phyloP scores from a whole-genome alignment of 23 red algal genomes.

The Rhodosorus marinus region DNA sequence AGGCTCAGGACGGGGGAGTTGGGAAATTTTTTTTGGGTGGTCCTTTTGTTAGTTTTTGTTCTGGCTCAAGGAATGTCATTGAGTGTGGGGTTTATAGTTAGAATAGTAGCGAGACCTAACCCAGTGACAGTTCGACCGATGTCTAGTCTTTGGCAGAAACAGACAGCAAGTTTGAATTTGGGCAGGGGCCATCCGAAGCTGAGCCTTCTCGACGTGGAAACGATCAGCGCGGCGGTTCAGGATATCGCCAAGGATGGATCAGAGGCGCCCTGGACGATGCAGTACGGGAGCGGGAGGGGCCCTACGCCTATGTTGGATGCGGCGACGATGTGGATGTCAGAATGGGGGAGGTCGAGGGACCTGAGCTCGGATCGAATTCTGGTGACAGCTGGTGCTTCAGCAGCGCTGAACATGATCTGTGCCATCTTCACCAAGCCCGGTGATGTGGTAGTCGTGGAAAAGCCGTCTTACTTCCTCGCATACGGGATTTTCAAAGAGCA shows the following conservation, averaged over 20 bases:
- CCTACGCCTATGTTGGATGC: not conserved
- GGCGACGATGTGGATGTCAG: slow-evolving; percentile 1
- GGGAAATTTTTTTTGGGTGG: no score
- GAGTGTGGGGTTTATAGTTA: no score
- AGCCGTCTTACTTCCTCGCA: slow-evolving; percentile 51
- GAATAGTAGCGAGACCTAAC: no score
- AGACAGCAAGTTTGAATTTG: no score
- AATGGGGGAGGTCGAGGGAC: not conserved
- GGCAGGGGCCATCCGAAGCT: slow-evolving; percentile 55
- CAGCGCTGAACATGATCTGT: slow-evolving; percentile 18
- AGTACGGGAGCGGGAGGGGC: slow-evolving; percentile 36
- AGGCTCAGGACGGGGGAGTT: no score
- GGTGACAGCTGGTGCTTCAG: slow-evolving; percentile 55
- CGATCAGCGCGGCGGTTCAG: slow-evolving; percentile 1
- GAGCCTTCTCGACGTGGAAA: slow-evolving; percentile 18
- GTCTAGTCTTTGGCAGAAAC: no score
- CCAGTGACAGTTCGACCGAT: no score
- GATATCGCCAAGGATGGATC: slow-evolving; percentile 6
- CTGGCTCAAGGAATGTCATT: no score
- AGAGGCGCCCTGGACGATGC: no score
- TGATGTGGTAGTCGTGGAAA: slow-evolving; percentile 33
- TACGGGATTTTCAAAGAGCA: slow-evolving; percentile 51
- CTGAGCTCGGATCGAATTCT: slow-evolving; percentile 18
- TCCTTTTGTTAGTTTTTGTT: no score
- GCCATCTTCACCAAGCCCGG: slow-evolving; percentile 15